Evolutionary conservation across 148 eudicot genomes (phyloP).

Genomic region (Persicaria tinctoria): DNA sequence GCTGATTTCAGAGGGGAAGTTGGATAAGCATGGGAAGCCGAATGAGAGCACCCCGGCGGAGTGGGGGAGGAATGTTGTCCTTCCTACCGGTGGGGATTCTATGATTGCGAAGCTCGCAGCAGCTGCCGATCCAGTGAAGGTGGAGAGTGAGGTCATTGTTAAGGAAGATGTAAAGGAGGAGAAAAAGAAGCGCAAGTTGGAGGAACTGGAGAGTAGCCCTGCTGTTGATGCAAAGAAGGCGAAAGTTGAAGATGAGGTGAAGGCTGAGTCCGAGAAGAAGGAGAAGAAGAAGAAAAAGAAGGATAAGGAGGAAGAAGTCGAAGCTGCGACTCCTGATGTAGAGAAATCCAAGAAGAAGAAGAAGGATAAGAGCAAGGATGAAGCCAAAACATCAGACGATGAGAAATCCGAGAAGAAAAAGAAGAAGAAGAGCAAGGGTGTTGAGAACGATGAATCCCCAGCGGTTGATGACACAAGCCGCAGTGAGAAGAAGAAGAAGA

Average conservation of each 20-base stretch:
- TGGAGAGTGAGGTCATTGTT: conserved; percentile 19
- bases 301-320: conserved; percentile 16
- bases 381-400: conserved; percentile 26
- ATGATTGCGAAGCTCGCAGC: conserved; percentile 70
- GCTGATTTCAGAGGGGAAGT: conserved; percentile 69
- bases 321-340: conserved; percentile 7
- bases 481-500: conserved; percentile 50
- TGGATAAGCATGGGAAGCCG: conserved; percentile 82
- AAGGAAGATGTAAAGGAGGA: conserved; percentile 32
- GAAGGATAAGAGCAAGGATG: conserved; percentile 32
- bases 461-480: conserved; percentile 26
- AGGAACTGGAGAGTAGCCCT: conserved; percentile 39
- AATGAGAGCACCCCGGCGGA: conserved; percentile 73
- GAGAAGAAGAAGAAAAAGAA: conserved; percentile 18
- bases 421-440: conserved; percentile 42
- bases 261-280: conserved; percentile 17
- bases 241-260: conserved; percentile 23
- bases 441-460: conserved; percentile 21
- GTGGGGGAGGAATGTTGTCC: conserved; percentile 80
- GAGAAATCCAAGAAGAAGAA: conserved; percentile 25
- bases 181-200: conserved; percentile 37
- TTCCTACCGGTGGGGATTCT: conserved; percentile 76
- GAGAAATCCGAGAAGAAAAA: conserved; percentile 52
- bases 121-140: conserved; percentile 28
- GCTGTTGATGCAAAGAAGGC: conserved; percentile 47